These are phyloP conservation scores for Lactarius evosmus DNA, from an alignment of 768 basidiomycete species.

Conservation along the genomic window DNA sequence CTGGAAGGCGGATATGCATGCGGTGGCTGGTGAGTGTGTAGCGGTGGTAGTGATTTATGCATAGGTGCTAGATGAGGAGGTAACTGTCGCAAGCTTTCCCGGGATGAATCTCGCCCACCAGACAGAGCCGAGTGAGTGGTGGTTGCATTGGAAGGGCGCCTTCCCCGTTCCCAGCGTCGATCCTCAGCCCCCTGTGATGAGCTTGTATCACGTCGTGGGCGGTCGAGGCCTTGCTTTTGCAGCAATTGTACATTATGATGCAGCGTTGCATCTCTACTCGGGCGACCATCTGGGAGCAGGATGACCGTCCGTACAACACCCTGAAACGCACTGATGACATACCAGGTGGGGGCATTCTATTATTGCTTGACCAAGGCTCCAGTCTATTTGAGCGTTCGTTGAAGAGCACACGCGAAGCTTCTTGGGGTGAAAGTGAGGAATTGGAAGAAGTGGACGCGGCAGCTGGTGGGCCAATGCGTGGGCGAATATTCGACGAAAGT, in stretches of 20 bases:
- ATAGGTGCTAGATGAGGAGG: constrained; percentile 23
- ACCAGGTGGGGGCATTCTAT: constrained; percentile 42
- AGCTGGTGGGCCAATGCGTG: constrained; percentile 23
- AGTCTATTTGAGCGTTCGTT: constrained; percentile 90
- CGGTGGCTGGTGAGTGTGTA: constrained; percentile 21
- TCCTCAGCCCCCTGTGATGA: constrained; percentile 25
- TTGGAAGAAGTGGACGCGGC: constrained; percentile 39
- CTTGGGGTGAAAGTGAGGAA: constrained; percentile 48
- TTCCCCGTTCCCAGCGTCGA: constrained; percentile 25
- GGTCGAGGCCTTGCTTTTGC: constrained; percentile 47
- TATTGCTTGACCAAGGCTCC: constrained; percentile 70
- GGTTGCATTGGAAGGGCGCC: constrained; percentile 25
- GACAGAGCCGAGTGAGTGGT: constrained; percentile 20
- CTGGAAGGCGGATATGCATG: constrained; percentile 12
- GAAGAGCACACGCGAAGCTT: constrained; percentile 77
- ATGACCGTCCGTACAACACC: constrained; percentile 38
- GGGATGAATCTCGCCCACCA: constrained; percentile 22
- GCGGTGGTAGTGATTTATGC: constrained; percentile 18
- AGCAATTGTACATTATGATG: constrained; percentile 54
- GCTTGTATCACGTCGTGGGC: constrained; percentile 28
- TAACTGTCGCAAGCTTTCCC: constrained; percentile 28
- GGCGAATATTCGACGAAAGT: constrained; percentile 44
- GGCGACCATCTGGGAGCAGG: constrained; percentile 39
- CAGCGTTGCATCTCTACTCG: constrained; percentile 45
- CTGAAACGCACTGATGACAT: constrained; percentile 22